Evolutionary conservation across 2,329 filamentous ascomycete genomes (phyloP).

Genomic region (Escovopsis weberi): DNA sequence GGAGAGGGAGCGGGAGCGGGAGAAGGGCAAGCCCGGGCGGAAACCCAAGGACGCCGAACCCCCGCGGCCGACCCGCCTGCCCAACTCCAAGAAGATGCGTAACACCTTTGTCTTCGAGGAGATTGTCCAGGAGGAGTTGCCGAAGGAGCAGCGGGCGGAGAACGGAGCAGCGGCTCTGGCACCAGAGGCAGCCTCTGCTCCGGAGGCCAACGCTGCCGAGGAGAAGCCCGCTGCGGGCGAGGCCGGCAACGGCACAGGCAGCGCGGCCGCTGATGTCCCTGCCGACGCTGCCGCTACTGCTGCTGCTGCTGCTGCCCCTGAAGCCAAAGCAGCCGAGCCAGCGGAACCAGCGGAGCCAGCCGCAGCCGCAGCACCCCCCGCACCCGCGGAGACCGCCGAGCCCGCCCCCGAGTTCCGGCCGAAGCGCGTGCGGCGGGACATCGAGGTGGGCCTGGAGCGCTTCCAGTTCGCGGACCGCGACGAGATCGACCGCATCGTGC

Average conservation of each 20-base stretch:
- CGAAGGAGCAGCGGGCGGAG: slow-evolving; percentile 14
- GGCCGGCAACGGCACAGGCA: background rate
- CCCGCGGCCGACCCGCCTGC: slow-evolving; percentile 44
- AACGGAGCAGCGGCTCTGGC: slow-evolving; percentile 8
- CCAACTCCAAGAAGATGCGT: slow-evolving; percentile 56
- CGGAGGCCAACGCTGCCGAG: background rate
- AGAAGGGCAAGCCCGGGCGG: slow-evolving; percentile 36
- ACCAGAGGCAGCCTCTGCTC: background rate
- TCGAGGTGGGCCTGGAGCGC: slow-evolving; percentile 65
- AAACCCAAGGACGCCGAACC: slow-evolving; percentile 44
- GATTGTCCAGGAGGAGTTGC: slow-evolving; percentile 39
- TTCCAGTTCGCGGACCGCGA: slow-evolving; percentile 54
- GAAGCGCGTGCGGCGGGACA: slow-evolving; percentile 47
- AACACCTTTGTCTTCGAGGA: slow-evolving; percentile 66
- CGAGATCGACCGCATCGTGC: slow-evolving; percentile 71
- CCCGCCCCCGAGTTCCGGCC: slow-evolving; percentile 30
- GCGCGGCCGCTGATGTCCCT: slow-evolving; percentile 4
- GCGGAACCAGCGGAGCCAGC: slow-evolving; percentile 12
- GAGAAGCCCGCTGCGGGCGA: background rate
- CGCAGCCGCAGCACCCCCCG: slow-evolving; percentile 1
- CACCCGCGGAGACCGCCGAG: slow-evolving; percentile 9
- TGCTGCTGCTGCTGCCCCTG: slow-evolving; percentile 5
- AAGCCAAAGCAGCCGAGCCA: slow-evolving; percentile 9
- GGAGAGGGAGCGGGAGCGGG: slow-evolving; percentile 72
- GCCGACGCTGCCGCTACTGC: slow-evolving; percentile 4